These are phyloP conservation scores for Nothophaeocryptopus gaeumannii DNA, from an alignment of 2,329 filamentous ascomycete species.

Conservation along the genomic window DNA sequence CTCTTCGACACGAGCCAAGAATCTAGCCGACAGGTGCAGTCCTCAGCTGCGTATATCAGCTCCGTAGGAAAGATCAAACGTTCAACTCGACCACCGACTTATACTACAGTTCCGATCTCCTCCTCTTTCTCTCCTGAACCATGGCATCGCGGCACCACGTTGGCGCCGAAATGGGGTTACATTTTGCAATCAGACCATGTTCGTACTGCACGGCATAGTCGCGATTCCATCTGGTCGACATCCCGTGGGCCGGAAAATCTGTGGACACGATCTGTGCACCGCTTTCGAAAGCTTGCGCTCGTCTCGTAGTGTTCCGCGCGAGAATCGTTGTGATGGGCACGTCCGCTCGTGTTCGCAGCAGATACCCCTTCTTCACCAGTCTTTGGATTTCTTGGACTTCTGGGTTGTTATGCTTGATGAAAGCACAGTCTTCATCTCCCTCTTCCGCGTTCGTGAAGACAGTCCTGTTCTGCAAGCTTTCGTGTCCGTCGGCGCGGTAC, in stretches of 20 bases:
- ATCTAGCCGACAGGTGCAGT: too few species aligned
- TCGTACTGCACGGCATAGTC: conserved; percentile 45
- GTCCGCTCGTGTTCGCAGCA: conserved; percentile 51
- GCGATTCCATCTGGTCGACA: conserved; percentile 47
- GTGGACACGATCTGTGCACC: conserved; percentile 52
- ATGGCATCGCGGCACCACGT: conserved; percentile 36
- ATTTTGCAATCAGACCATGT: conserved; percentile 34
- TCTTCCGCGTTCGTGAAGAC: conserved; percentile 51
- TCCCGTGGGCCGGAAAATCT: conserved; percentile 49
- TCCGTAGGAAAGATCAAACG: too few species aligned
- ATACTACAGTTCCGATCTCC: too few species aligned
- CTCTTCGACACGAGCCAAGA: too few species aligned
- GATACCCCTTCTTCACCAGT: conserved; percentile 48
- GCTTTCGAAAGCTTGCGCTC: conserved; percentile 44
- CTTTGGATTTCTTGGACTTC: conserved; percentile 43
- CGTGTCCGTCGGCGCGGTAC: conserved; percentile 39
- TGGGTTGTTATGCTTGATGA: conserved; percentile 52
- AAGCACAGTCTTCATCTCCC: conserved; percentile 47
- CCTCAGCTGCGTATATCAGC: too few species aligned
- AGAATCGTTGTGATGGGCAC: conserved; percentile 46
- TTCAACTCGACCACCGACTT: too few species aligned
- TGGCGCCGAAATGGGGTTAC: conserved; percentile 40
- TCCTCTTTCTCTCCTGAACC: conserved; percentile 17
- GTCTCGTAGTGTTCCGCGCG: conserved; percentile 42
- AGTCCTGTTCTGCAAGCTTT: conserved; percentile 44